Evolutionary conservation across 176 grass and related monocot genomes (phyloP).

Genomic region (Lolium perenne): DNA sequence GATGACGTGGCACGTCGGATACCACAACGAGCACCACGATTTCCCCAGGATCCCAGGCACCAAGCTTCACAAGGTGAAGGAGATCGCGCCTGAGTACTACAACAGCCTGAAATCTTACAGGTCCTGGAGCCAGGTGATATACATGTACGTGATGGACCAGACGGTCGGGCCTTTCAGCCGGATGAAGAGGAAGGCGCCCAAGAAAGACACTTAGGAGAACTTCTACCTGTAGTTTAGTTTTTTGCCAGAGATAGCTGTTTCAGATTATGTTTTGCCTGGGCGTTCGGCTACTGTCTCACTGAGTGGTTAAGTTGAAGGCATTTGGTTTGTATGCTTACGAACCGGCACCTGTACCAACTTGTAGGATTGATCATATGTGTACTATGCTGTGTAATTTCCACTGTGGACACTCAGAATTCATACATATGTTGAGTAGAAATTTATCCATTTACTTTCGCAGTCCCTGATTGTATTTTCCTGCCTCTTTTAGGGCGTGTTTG

Average conservation of each 20-base stretch:
- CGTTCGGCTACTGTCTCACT: not conserved
- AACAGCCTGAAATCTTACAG: conserved; percentile 63
- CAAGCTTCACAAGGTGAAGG: conserved; percentile 81
- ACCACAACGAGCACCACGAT: conserved; percentile 99
- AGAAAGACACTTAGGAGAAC: conserved; percentile 58
- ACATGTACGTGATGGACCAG: conserved; percentile 93
- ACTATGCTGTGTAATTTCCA: not conserved
- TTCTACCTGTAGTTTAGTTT: not conserved
- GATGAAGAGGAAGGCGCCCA: conserved; percentile 82
- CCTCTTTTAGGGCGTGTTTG: too few relatives aligned
- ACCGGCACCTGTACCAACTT: not conserved
- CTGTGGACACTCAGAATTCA: too few relatives aligned
- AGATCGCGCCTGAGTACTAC: conserved; percentile 90
- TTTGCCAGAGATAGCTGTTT: not conserved
- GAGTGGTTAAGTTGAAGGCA: not conserved
- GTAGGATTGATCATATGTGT: too few relatives aligned
- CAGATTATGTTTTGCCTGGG: not conserved
- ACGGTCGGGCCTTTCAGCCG: conserved; percentile 84
- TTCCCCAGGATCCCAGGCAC: conserved; percentile 87
- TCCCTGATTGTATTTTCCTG: too few relatives aligned
- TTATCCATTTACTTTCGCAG: too few relatives aligned
- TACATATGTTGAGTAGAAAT: not conserved
- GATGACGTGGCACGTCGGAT: conserved; percentile 91
- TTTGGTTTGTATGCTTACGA: not conserved
- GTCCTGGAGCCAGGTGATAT: conserved; percentile 97